Evolutionary conservation across 345 rosid genomes (phyloP).

Genomic region (Capsella bursapastoris): DNA sequence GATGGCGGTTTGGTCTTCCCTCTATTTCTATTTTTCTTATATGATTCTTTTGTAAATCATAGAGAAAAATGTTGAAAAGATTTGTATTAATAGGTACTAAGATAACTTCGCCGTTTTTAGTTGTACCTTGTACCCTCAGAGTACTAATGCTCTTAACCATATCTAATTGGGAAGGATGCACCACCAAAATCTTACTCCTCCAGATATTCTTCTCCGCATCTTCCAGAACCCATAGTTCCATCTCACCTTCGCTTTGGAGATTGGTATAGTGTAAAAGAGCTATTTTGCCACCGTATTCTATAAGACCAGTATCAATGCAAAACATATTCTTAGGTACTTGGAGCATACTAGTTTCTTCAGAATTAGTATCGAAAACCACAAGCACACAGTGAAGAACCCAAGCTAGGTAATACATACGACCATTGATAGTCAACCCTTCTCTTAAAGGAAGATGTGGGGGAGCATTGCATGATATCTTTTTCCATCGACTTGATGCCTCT

Average conservation of each 20-base stretch:
- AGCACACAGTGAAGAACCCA: neutral
- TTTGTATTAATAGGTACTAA: neutral
- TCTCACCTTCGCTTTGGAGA: neutral
- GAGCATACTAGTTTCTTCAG: too few species aligned
- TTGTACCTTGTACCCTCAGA: neutral
- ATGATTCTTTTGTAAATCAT: slow-evolving; percentile 21
- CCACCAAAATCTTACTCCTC: neutral
- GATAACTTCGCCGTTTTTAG: slow-evolving; percentile 16
- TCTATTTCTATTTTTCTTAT: slow-evolving; percentile 4
- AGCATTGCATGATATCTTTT: slow-evolving; percentile 5
- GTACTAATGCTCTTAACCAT: neutral
- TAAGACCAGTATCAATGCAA: too few species aligned
- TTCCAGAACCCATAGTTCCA: slow-evolving; percentile 11
- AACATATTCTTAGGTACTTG: too few species aligned
- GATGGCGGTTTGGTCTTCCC: neutral
- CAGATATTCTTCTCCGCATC: slow-evolving; percentile 8
- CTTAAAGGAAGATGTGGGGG: neutral
- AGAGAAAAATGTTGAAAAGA: slow-evolving; percentile 1
- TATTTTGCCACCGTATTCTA: too few species aligned
- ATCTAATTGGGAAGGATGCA: slow-evolving; percentile 15
- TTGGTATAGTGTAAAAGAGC: too few species aligned
- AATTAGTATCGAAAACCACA: neutral
- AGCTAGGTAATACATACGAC: slow-evolving; percentile 5
- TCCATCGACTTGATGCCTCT: slow-evolving; percentile 14
- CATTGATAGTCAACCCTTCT: neutral